Base-by-base conservation (phyloP, 2,329 filamentous ascomycete species). In the Penicillium italicum region DNA sequence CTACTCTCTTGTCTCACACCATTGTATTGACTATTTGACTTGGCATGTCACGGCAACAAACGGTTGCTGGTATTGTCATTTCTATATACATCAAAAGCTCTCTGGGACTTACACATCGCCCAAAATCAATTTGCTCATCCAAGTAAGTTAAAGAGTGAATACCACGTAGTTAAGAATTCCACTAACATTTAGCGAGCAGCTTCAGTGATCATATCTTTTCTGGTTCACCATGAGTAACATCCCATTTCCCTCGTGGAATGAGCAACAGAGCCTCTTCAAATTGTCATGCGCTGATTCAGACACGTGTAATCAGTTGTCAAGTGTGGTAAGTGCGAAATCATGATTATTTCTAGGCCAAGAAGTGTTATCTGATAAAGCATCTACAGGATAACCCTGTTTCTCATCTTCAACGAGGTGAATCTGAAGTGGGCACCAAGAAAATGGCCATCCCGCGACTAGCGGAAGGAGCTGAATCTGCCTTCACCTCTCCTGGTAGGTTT, bases 381-480 rank as follows among this genome's bases (percentile, higher is more conserved):
- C 24, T 30, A 18, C 31, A 73, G 70, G 68, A 71, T 24, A 65
- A 60, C 37, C 48, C 60, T 11, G 48, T 65, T 24, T 53, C 62
- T 24, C 58, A 61, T 42, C 56, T 68, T n/a, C 56, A 66, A 40
- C 44, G 41, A 40, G 55, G 66, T 36, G 67, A 70, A 34, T 49
- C 62, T 36, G 66, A 65, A 11, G 26, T 63, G 9, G 60, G 56
- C 20, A 55, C 63, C 14, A 68, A 62, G 45, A 74, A 73, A 46
- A 71, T 73, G 69, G 67, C 72, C 12, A 74, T 74, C 47, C 72
- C 72, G 34, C 66, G 72, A 30, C 62, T 74, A 38, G 62, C 69
- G 31, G 74, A 70, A 57, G 68, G 65, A 37, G 55, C 64, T 34
- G 70, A 73, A 53, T 68, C 71, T 34, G 62, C 65, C 12, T 69